Conservation (phyloP, 108 stramenopile species). For the Fistulifera pelliculosa region DNA sequence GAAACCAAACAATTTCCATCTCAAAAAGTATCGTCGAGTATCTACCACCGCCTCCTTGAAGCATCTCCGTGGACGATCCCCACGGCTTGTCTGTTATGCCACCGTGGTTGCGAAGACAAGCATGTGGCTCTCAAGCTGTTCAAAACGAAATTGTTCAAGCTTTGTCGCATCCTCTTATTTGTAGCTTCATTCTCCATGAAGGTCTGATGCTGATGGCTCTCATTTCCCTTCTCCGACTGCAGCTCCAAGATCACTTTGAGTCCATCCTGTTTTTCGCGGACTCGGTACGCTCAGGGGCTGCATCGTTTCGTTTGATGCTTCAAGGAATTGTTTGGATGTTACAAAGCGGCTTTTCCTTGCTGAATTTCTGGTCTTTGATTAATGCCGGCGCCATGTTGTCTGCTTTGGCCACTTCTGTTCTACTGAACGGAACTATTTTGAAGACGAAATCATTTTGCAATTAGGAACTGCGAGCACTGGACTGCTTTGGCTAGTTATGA, state of each 20-base stretch:
- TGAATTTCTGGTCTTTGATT: constrained; percentile 26
- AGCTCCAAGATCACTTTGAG: constrained; percentile 11
- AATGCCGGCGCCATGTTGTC: constrained; percentile 18
- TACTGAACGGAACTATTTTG: constrained; percentile 1
- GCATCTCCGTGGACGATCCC: constrained; percentile 18
- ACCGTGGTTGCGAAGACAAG: constrained; percentile 36
- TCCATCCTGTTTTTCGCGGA: no score
- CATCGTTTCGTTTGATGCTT: neutral
- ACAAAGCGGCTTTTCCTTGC: constrained; percentile 7
- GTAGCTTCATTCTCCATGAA: constrained; percentile 13
- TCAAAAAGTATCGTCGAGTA: constrained; percentile 5
- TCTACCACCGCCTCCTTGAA: constrained; percentile 23
- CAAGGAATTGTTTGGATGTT: constrained; percentile 6
- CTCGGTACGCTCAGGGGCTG: neutral
- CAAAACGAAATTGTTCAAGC: constrained; percentile 28
- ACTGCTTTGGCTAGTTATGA: constrained; percentile 25
- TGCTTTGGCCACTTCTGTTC: constrained; percentile 12
- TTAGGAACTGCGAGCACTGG: constrained; percentile 25
- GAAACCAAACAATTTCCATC: constrained; percentile 12
- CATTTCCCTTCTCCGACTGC: constrained; percentile 20
- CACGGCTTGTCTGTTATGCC: constrained; percentile 17
- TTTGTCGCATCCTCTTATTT: constrained; percentile 16
- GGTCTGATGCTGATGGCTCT: constrained; percentile 21
- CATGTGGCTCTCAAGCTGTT: constrained; percentile 22
- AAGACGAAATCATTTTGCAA: constrained; percentile 3